Percentiles rank a stretch among this genome's conserved stretches.
phyloP scores from a whole-genome alignment of 2,329 filamentous ascomycete genomes.

The Exophiala phaeomuriformis region DNA sequence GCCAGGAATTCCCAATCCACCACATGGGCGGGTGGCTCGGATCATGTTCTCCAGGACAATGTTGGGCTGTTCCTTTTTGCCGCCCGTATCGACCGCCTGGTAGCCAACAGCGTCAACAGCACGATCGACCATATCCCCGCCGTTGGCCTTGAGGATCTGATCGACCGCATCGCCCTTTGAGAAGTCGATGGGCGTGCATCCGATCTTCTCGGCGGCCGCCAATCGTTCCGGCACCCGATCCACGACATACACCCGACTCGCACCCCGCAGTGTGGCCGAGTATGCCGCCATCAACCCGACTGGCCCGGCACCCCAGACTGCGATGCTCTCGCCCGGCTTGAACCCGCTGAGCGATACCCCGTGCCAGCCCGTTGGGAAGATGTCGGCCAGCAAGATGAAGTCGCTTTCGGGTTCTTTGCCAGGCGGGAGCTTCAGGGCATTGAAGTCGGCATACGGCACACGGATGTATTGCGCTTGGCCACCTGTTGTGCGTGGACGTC shows the following conservation, averaged over 20 bases:
- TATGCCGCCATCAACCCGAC: constrained; percentile 61
- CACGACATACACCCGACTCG: constrained; percentile 53
- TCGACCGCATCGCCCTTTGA: constrained; percentile 53
- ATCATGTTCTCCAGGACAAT: constrained; percentile 59
- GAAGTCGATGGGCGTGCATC: constrained; percentile 55
- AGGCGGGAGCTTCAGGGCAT: constrained; percentile 53
- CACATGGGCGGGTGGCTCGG: constrained; percentile 53
- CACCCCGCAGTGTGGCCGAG: constrained; percentile 53
- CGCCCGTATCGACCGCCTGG: constrained; percentile 51
- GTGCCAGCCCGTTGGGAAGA: constrained; percentile 38
- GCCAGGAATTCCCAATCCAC: constrained; percentile 55
- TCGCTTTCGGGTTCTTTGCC: constrained; percentile 57
- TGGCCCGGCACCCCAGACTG: constrained; percentile 57
- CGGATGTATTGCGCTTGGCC: constrained; percentile 59
- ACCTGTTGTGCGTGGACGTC: constrained; percentile 27
- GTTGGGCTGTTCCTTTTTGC: constrained; percentile 54
- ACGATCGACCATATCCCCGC: constrained; percentile 53
- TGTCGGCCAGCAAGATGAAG: constrained; percentile 47
- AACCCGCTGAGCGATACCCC: constrained; percentile 35
- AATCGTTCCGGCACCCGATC: constrained; percentile 55
- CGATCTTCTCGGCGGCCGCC: constrained; percentile 54
- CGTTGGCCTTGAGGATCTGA: constrained; percentile 53
- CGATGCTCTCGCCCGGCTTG: constrained; percentile 47
- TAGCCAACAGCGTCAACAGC: constrained; percentile 61
- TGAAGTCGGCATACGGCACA: constrained; percentile 62